Conservation (phyloP, 805 yeast species). For the Ogataea degrootiae region DNA sequence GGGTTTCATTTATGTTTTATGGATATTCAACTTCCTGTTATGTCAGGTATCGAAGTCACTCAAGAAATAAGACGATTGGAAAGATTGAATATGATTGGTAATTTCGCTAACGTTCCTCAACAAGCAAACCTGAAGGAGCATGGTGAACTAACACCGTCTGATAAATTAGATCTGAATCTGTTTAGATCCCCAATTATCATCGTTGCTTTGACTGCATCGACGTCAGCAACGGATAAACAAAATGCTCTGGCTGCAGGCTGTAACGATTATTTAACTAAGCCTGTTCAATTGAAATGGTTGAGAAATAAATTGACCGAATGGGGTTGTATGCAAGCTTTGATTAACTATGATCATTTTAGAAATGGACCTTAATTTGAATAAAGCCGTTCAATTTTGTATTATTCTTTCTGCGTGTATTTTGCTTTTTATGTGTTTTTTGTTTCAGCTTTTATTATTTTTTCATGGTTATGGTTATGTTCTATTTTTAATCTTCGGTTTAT, state of each 20-base stretch:
- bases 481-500: background rate
- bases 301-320: slow-evolving; percentile 92
- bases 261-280: slow-evolving; percentile 93
- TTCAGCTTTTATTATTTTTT: background rate
- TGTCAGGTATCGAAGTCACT: slow-evolving; percentile 94
- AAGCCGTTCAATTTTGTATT: background rate
- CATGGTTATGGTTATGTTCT: background rate
- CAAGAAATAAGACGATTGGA: slow-evolving; percentile 86
- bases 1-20: slow-evolving; percentile 91
- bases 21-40: slow-evolving; percentile 96
- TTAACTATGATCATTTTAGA: slow-evolving; percentile 92
- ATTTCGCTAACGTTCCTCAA: slow-evolving; percentile 30
- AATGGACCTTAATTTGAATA: slow-evolving; percentile 20
- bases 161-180: slow-evolving; percentile 52
- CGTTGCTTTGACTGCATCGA: slow-evolving; percentile 93
- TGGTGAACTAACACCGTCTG: slow-evolving; percentile 32
- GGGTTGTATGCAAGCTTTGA: slow-evolving; percentile 99
- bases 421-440: background rate
- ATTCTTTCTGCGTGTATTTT: background rate
- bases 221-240: slow-evolving; percentile 76
- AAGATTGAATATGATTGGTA: slow-evolving; percentile 71
- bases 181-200: slow-evolving; percentile 95
- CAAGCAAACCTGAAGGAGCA: slow-evolving; percentile 1
- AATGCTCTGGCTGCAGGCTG: slow-evolving; percentile 97
- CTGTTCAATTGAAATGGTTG: slow-evolving; percentile 91